Conservation (phyloP, 768 basidiomycete species). For the Saitozyma podzolica region DNA sequence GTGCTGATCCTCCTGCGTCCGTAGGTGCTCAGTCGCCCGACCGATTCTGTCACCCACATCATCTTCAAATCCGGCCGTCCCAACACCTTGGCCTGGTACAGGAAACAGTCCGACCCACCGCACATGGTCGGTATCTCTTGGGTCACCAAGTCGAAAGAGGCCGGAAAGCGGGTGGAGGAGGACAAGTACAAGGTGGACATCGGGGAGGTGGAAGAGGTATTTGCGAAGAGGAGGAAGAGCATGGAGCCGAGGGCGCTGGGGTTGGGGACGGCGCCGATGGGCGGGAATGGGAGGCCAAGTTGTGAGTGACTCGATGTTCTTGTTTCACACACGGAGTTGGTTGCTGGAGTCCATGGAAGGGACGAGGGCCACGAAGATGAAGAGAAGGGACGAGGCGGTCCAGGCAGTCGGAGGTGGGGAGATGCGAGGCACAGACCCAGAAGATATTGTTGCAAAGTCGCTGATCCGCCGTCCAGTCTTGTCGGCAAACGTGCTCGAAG, state of each 20-base stretch:
- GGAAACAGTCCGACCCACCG: conserved; percentile 38
- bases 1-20: not conserved
- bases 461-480: too few species aligned
- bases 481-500: conserved; percentile 3
- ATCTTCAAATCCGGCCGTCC: conserved; percentile 52
- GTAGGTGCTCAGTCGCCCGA: conserved; percentile 48
- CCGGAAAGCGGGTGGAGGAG: conserved; percentile 42
- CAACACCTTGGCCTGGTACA: conserved; percentile 49
- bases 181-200: conserved; percentile 36
- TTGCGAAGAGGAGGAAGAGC: conserved; percentile 42
- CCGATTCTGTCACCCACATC: conserved; percentile 51
- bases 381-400: too few species aligned
- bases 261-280: too few species aligned
- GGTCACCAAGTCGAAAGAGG: conserved; percentile 50
- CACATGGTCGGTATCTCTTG: conserved; percentile 52
- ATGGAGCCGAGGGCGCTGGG: too few species aligned
- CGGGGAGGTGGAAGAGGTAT: conserved; percentile 40
- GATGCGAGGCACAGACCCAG: too few species aligned
- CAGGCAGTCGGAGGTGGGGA: too few species aligned
- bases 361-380: too few species aligned
- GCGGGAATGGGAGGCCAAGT: not conserved
- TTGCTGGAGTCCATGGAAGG: not conserved
- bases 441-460: too few species aligned
- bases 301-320: not conserved
- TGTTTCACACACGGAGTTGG: conserved; percentile 23